Percentiles rank a stretch among this genome's conserved stretches.
Conservation (phyloP, 768 basidiomycete genomes). For the Boletus rex-veris region DNA sequence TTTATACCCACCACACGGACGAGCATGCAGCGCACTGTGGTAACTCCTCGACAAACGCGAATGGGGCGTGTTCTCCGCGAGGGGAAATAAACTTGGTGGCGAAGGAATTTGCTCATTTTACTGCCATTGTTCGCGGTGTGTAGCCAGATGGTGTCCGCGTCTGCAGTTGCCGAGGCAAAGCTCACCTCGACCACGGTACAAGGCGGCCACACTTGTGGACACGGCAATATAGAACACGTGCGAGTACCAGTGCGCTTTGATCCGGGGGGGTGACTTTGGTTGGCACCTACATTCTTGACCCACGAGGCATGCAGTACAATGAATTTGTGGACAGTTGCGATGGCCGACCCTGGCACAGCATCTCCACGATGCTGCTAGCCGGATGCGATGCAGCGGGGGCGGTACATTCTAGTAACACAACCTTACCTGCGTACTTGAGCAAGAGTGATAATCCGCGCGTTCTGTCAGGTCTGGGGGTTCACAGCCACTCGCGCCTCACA, state of each 20-base stretch:
- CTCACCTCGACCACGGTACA: constrained; percentile 10
- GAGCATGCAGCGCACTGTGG: constrained; percentile 9
- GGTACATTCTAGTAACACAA: no score
- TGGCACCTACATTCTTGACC: constrained; percentile 10
- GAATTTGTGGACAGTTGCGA: neutral
- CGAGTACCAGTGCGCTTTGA: constrained; percentile 7
- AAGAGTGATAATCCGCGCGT: no score
- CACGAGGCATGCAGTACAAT: constrained; percentile 12
- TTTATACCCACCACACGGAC: constrained; percentile 27
- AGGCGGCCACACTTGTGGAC: constrained; percentile 9
- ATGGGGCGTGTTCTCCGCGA: constrained; percentile 30
- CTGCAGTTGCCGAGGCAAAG: constrained; percentile 15
- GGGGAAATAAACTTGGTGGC: constrained; percentile 19
- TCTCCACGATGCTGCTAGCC: neutral
- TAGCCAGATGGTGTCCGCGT: constrained; percentile 6
- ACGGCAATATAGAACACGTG: constrained; percentile 15
- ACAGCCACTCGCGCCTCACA: no score
- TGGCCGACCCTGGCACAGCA: neutral
- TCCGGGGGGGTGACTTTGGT: constrained; percentile 8
- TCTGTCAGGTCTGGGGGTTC: neutral
- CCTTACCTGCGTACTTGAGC: no score
- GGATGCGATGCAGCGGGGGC: neutral
- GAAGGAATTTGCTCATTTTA: constrained; percentile 2
- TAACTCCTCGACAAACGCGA: constrained; percentile 24
- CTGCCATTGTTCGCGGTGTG: constrained; percentile 12